phyloP scores from a whole-genome alignment of 192 early-diverging fungal genomes.

The Chytriomyces sp. region DNA sequence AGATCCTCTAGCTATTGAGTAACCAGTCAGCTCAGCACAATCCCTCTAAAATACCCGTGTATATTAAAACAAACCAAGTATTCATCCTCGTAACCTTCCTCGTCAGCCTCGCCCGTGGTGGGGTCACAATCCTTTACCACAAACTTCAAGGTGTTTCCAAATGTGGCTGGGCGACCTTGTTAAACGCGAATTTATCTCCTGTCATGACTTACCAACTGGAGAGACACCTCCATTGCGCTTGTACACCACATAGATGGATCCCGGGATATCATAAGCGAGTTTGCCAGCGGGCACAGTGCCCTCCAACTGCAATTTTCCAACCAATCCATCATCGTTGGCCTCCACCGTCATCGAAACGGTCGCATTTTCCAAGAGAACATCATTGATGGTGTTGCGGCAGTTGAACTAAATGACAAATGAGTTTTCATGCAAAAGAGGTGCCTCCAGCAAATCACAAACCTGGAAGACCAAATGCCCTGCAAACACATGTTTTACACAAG shows the following conservation, averaged over 20 bases:
- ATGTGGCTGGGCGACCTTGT: constrained; percentile 52
- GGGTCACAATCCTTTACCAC: constrained; percentile 96
- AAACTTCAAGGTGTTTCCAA: constrained; percentile 86
- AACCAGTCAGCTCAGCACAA: too few relatives aligned
- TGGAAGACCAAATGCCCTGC: constrained; percentile 89
- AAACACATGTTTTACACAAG: constrained; percentile 91
- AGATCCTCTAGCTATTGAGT: constrained; percentile 76
- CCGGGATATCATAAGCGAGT: constrained; percentile 77
- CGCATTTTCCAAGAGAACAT: constrained; percentile 89
- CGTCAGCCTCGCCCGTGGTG: constrained; percentile 84
- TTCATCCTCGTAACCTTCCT: constrained; percentile 95
- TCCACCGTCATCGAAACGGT: constrained; percentile 77
- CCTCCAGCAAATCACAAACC: constrained; percentile 52
- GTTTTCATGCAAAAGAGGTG: not conserved
- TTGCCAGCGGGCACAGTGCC: constrained; percentile 71
- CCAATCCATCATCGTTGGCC: constrained; percentile 62
- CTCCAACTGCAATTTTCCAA: constrained; percentile 60
- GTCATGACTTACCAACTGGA: too few relatives aligned
- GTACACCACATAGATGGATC: constrained; percentile 86
- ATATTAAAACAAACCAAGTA: constrained; percentile 62
- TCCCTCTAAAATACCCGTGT: not conserved
- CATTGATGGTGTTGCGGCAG: constrained; percentile 91
- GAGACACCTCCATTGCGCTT: constrained; percentile 44
- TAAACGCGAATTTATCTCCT: too few relatives aligned
- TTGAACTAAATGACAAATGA: constrained; percentile 71